Conservation (phyloP, 176 grass and related monocot genomes). For the Carex kokanica region DNA sequence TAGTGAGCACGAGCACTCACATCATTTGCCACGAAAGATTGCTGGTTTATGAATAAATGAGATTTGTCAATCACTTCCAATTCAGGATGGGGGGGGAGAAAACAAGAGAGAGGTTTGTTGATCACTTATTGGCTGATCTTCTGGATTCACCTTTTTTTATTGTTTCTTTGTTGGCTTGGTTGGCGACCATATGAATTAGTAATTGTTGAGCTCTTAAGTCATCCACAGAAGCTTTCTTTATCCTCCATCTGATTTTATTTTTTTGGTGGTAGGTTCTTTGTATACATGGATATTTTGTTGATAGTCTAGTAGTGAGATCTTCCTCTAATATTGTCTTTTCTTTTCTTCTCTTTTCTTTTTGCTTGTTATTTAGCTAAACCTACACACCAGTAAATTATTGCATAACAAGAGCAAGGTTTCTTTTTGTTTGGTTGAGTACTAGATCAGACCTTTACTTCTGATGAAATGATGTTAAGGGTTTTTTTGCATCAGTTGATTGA, state of each 20-base stretch:
- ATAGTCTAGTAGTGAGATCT: slow-evolving; percentile 2
- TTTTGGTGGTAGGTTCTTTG: slow-evolving; percentile 4
- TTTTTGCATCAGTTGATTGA: neutral
- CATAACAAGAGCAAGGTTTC: neutral
- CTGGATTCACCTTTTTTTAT: neutral
- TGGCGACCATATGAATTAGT: neutral
- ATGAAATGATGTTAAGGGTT: neutral
- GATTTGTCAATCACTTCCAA: neutral
- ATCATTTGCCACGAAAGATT: slow-evolving; percentile 61
- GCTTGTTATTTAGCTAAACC: neutral
- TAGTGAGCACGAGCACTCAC: slow-evolving; percentile 38
- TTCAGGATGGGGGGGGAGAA: neutral
- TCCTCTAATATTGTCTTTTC: neutral
- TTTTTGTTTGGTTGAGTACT: neutral
- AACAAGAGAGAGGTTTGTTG: neutral
- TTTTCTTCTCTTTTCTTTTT: neutral
- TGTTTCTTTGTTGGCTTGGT: neutral
- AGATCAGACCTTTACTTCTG: neutral
- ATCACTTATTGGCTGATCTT: slow-evolving; percentile 5
- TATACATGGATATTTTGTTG: slow-evolving; percentile 9
- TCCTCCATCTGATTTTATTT: neutral
- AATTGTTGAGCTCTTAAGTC: slow-evolving; percentile 5
- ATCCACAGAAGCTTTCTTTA: neutral
- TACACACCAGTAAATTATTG: neutral
- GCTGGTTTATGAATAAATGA: slow-evolving; percentile 36